Conservation (phyloP, 2,329 filamentous ascomycete genomes). For the Ophiobolus disseminans region DNA sequence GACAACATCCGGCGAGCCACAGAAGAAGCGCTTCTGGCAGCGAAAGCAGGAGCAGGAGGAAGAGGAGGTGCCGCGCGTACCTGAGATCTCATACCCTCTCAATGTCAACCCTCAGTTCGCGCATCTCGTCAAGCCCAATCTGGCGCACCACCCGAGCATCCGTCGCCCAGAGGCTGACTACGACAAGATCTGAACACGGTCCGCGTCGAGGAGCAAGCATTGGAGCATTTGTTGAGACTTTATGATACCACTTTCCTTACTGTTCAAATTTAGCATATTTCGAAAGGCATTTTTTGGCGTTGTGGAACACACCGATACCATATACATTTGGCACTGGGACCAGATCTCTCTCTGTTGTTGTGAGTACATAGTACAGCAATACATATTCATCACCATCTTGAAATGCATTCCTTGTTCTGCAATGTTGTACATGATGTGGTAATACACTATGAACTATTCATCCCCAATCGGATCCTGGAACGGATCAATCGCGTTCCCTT, state of each 20-base stretch:
- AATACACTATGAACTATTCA: slow-evolving; percentile 23
- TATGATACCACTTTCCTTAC: slow-evolving; percentile 41
- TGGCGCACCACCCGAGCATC: slow-evolving; percentile 61
- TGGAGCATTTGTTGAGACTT: slow-evolving; percentile 8
- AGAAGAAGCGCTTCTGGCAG: slow-evolving; percentile 41
- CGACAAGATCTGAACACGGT: slow-evolving; percentile 33
- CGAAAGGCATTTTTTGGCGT: slow-evolving; percentile 9
- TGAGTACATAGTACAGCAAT: background rate
- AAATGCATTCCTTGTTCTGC: background rate
- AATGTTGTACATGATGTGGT: slow-evolving; percentile 9
- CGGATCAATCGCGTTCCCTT: slow-evolving; percentile 63
- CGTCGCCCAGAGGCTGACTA: slow-evolving; percentile 39
- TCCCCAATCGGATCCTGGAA: slow-evolving; percentile 57
- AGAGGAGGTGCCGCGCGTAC: slow-evolving; percentile 53
- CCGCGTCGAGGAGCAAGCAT: background rate
- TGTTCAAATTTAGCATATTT: slow-evolving; percentile 12
- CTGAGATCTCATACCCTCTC: slow-evolving; percentile 65
- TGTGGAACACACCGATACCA: background rate
- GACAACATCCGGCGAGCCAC: slow-evolving; percentile 38
- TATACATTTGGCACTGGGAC: background rate
- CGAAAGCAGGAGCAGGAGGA: slow-evolving; percentile 38
- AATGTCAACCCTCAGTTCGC: slow-evolving; percentile 61
- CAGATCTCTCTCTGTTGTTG: background rate
- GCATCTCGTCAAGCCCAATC: slow-evolving; percentile 62
- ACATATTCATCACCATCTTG: background rate